Evolutionary conservation across 2,329 filamentous ascomycete genomes (phyloP).

Genomic region (Saccharata proteae): DNA sequence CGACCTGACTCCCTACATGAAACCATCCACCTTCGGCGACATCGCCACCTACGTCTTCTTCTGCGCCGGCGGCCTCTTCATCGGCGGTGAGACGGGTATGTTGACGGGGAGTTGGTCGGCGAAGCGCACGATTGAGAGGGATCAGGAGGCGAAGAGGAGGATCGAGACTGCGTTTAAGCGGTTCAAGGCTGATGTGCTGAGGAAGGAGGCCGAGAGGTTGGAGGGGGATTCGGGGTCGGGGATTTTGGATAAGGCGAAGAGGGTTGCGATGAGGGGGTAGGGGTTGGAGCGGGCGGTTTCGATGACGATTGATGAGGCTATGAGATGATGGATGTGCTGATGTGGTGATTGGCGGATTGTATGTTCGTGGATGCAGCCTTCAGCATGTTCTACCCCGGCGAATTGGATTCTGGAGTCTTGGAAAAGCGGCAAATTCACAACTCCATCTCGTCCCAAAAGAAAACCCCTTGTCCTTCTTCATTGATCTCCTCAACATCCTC

Average conservation of each 20-base stretch:
- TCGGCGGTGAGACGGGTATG: constrained; percentile 53
- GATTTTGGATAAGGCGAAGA: constrained; percentile 4
- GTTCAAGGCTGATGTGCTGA: constrained; percentile 52
- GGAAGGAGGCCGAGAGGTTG: constrained; percentile 44
- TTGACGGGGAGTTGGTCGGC: constrained; percentile 45
- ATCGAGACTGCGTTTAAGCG: constrained; percentile 52
- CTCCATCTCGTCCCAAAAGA: too few species aligned
- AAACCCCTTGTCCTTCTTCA: too few species aligned
- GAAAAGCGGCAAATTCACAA: too few species aligned
- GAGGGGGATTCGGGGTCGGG: constrained; percentile 27
- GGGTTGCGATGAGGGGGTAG: constrained; percentile 1
- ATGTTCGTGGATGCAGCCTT: too few species aligned
- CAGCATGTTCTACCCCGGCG: too few species aligned
- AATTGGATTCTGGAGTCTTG: too few species aligned
- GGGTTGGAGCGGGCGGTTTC: background rate
- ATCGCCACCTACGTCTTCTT: constrained; percentile 52
- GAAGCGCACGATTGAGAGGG: constrained; percentile 38
- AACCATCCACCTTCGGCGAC: constrained; percentile 47
- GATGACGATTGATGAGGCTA: background rate
- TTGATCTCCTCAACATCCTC: too few species aligned
- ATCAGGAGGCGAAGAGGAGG: constrained; percentile 42
- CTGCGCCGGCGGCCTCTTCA: constrained; percentile 46
- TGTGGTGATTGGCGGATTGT: background rate
- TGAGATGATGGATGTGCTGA: background rate
- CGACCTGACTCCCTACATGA: constrained; percentile 45